Evolutionary conservation across 768 basidiomycete species (phyloP).

Genomic region (Russula sp.): DNA sequence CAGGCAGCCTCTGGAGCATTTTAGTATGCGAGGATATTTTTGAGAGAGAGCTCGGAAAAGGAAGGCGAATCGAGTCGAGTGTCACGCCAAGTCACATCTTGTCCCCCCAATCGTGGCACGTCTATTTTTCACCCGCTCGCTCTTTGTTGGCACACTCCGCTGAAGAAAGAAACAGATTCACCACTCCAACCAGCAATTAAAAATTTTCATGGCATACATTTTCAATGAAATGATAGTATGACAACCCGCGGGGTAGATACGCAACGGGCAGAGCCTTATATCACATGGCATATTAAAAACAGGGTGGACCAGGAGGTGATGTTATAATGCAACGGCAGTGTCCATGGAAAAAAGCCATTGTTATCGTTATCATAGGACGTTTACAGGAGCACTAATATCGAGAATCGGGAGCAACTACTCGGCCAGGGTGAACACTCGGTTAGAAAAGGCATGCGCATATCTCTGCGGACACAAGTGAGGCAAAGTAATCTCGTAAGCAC

Average conservation of each 20-base stretch:
- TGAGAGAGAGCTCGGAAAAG: slow-evolving; percentile 29
- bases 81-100: slow-evolving; percentile 37
- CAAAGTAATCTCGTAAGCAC: slow-evolving; percentile 6
- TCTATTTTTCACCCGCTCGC: neutral
- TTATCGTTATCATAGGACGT: neutral
- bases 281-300: neutral
- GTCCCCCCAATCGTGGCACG: slow-evolving; percentile 1
- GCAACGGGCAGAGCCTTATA: neutral
- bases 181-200: neutral
- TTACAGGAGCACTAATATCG: slow-evolving; percentile 6
- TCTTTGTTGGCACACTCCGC: neutral
- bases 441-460: slow-evolving; percentile 69
- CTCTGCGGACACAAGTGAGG: slow-evolving; percentile 35
- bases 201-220: neutral
- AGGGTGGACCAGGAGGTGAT: neutral
- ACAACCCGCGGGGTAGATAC: neutral
- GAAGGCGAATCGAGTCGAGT: slow-evolving; percentile 25
- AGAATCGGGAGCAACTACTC: neutral
- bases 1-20: slow-evolving; percentile 82
- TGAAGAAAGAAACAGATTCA: too few species aligned
- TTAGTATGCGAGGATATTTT: slow-evolving; percentile 39
- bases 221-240: neutral
- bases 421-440: slow-evolving; percentile 1
- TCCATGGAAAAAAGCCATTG: neutral
- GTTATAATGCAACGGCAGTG: neutral